phyloP scores from a whole-genome alignment of 805 yeast species.

The Ogataea paradorogensis region DNA sequence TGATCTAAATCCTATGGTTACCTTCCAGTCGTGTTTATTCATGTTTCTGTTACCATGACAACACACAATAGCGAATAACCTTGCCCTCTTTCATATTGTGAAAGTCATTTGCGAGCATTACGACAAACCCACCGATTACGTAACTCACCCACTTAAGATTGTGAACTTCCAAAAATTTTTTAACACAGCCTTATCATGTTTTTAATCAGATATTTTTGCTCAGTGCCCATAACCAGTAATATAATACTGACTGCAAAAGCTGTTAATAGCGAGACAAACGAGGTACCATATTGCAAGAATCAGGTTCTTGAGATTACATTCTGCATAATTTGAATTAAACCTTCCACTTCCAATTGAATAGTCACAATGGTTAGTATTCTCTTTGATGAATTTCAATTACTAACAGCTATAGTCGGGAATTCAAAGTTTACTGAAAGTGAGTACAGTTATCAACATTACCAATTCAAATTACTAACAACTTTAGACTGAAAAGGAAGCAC shows the following conservation, averaged over 20 bases:
- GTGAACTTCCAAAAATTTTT: too few relatives aligned
- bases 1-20: too few relatives aligned
- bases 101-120: too few relatives aligned
- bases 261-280: neutral
- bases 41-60: too few relatives aligned
- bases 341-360: too few relatives aligned
- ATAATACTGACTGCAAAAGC: slow-evolving; percentile 8
- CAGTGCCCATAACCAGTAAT: slow-evolving; percentile 1
- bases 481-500: slow-evolving; percentile 96
- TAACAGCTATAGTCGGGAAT: slow-evolving; percentile 46
- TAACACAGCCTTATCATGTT: neutral
- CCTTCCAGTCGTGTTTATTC: too few relatives aligned
- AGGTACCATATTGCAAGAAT: neutral
- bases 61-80: too few relatives aligned
- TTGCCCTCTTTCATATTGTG: too few relatives aligned
- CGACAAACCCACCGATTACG: too few relatives aligned
- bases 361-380: slow-evolving; percentile 1
- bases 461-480: neutral
- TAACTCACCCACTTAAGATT: too few relatives aligned
- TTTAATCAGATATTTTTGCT: too few relatives aligned
- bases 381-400: neutral
- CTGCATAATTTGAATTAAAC: neutral
- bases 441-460: slow-evolving; percentile 15
- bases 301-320: too few relatives aligned
- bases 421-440: slow-evolving; percentile 62